These are phyloP conservation scores for Lunasporangiospora selenospora DNA, from an alignment of 192 early-diverging fungal species.

Conservation along the genomic window DNA sequence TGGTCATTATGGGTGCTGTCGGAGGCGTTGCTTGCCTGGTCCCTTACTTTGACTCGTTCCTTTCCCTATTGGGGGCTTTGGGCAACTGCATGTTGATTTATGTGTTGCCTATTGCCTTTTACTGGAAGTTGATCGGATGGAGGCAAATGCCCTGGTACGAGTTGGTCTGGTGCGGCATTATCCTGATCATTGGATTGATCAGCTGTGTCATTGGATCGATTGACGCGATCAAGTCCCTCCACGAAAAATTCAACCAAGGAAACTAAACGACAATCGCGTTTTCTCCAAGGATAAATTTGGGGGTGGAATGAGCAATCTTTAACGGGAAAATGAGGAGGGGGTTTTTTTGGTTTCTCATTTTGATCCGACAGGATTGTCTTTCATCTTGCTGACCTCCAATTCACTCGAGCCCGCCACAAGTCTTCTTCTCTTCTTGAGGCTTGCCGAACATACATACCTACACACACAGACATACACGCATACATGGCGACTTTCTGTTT, in stretches of 20 bases:
- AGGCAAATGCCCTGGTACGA: slow-evolving; percentile 43
- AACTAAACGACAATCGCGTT: too few species aligned
- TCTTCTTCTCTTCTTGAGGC: too few species aligned
- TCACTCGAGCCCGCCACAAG: too few species aligned
- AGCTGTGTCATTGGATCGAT: slow-evolving; percentile 70
- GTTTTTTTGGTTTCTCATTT: too few species aligned
- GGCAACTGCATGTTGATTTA: slow-evolving; percentile 62
- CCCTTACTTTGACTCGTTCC: slow-evolving; percentile 66
- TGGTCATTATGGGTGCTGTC: slow-evolving; percentile 49
- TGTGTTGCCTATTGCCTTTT: slow-evolving; percentile 60
- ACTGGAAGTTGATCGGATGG: slow-evolving; percentile 60
- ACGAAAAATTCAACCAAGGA: slow-evolving; percentile 51
- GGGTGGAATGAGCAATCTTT: too few species aligned
- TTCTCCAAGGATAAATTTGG: too few species aligned
- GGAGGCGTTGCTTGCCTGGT: slow-evolving; percentile 52
- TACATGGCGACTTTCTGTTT: too few species aligned
- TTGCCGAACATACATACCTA: too few species aligned
- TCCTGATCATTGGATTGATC: slow-evolving; percentile 55
- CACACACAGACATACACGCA: too few species aligned
- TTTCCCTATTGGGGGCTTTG: slow-evolving; percentile 66
- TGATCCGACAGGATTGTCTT: too few species aligned
- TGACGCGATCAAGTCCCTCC: slow-evolving; percentile 63
- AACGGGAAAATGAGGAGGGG: too few species aligned
- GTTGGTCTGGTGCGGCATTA: slow-evolving; percentile 39
- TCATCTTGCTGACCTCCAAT: too few species aligned